phyloP scores from a whole-genome alignment of 495 filamentous ascomycete species.

The Opeltia flavorubescens region DNA sequence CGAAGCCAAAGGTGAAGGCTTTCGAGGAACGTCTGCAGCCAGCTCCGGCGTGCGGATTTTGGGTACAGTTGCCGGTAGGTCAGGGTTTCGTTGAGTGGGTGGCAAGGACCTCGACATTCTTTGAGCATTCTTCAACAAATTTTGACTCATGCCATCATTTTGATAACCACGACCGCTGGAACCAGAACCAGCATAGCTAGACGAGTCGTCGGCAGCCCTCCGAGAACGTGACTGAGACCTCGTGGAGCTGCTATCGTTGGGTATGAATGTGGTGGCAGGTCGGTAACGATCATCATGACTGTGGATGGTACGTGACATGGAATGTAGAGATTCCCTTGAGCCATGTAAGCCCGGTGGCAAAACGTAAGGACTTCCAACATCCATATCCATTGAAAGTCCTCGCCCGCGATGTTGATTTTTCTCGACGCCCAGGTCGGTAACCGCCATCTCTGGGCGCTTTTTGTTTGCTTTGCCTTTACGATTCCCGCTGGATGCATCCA shows the following conservation, averaged over 20 bases:
- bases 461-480: conserved; percentile 23
- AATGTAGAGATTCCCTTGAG: conserved; percentile 75
- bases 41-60: conserved; percentile 10
- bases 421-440: conserved; percentile 23
- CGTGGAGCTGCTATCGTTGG: conserved; percentile 44
- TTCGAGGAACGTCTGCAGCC: conserved; percentile 9
- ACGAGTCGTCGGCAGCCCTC: conserved; percentile 41
- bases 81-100: conserved; percentile 24
- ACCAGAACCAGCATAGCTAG: conserved; percentile 44
- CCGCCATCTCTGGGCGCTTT: conserved; percentile 31
- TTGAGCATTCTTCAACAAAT: conserved; percentile 47
- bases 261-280: conserved; percentile 45
- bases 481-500: conserved; percentile 27
- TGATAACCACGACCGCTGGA: conserved; percentile 27
- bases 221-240: conserved; percentile 33
- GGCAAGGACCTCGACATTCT: conserved; percentile 51
- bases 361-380: conserved; percentile 72
- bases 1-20: conserved; percentile 10
- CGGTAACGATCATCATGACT: conserved; percentile 74
- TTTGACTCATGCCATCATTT: conserved; percentile 43
- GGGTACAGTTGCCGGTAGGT: conserved; percentile 1
- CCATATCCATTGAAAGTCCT: conserved; percentile 75
- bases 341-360: conserved; percentile 66
- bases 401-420: conserved; percentile 39
- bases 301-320: conserved; percentile 57